Conservation (phyloP, 306 rosid species). For the Dalbergia oliveri region DNA sequence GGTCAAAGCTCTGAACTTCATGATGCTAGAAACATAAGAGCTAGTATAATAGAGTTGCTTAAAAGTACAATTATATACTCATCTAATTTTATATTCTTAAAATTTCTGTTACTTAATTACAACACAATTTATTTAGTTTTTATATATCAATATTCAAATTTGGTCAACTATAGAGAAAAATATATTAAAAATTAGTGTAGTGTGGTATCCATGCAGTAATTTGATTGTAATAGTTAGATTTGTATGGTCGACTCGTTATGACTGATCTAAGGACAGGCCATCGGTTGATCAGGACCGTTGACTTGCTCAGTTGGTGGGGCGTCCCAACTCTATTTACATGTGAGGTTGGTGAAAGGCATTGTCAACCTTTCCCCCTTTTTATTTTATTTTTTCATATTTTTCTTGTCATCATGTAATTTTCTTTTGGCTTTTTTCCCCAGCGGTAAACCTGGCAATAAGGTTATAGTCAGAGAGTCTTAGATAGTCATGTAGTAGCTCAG, state of each 20-base stretch:
- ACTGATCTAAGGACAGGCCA: constrained; percentile 59
- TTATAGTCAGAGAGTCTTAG: neutral
- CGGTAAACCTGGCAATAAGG: constrained; percentile 38
- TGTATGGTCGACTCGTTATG: constrained; percentile 46
- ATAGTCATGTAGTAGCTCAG: constrained; percentile 9
- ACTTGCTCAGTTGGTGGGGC: constrained; percentile 70
- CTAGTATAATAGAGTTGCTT: neutral
- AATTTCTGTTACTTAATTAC: no score
- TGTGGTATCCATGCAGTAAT: constrained; percentile 15
- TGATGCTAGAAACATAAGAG: neutral
- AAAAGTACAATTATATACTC: no score
- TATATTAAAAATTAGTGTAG: neutral
- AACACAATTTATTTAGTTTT: no score
- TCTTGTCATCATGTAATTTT: constrained; percentile 22
- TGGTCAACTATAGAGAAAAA: no score
- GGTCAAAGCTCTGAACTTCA: neutral
- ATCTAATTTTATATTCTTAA: no score
- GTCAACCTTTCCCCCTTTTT: constrained; percentile 52
- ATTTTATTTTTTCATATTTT: neutral
- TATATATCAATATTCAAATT: no score
- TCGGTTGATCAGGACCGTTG: constrained; percentile 77
- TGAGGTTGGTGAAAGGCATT: constrained; percentile 81
- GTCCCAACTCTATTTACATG: constrained; percentile 62
- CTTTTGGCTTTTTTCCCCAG: constrained; percentile 25
- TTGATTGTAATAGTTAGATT: constrained; percentile 43